A percentile compares a stretch with the other conserved stretches of the same genome.
These are phyloP conservation scores for Xanthoceras sorbifolium DNA, from an alignment of 345 rosid genomes.

Conservation along the genomic window DNA sequence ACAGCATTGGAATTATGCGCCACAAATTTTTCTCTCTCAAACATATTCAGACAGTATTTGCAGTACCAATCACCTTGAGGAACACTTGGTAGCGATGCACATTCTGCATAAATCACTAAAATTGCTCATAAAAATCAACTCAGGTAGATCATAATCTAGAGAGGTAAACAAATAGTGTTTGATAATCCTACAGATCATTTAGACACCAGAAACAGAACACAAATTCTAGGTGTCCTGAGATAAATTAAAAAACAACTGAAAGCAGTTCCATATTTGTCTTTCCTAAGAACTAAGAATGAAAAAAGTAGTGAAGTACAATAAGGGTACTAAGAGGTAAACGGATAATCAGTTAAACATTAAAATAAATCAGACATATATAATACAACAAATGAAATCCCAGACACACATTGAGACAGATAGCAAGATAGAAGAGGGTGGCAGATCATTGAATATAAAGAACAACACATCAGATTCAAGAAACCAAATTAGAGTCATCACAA, in stretches of 20 bases:
- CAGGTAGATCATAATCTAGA: slow-evolving; percentile 17
- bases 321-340: neutral
- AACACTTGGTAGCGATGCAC: slow-evolving; percentile 63
- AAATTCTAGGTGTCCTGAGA: neutral
- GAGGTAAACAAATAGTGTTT: neutral
- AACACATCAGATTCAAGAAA: neutral
- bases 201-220: neutral
- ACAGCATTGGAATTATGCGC: slow-evolving; percentile 71
- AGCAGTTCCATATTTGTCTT: neutral
- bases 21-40: slow-evolving; percentile 61
- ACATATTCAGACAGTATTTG: slow-evolving; percentile 70
- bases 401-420: neutral
- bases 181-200: neutral
- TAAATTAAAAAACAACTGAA: neutral
- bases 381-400: neutral
- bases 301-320: neutral
- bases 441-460: neutral
- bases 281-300: neutral
- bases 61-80: slow-evolving; percentile 94
- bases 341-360: neutral
- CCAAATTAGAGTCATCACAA: neutral
- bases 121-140: slow-evolving; percentile 14
- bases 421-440: neutral
- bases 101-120: slow-evolving; percentile 58
- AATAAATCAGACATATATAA: neutral